Base-by-base conservation (phyloP, 1,284 basidiomycete genomes). In the Cryptococcus floricola region DNA sequence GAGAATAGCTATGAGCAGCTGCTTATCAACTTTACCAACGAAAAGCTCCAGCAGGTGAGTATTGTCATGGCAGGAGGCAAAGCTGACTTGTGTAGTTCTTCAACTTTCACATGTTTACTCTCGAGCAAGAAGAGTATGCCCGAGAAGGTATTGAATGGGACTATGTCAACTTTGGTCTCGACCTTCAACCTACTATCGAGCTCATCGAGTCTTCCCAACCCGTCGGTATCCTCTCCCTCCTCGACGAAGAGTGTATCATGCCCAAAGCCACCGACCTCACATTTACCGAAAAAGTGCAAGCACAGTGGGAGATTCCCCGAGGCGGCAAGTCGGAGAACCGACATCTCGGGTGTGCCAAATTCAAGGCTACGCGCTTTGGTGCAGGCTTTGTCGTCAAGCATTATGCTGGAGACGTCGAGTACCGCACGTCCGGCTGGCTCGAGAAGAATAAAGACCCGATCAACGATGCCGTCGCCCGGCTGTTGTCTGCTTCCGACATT, bases 241-340 rank as follows among this genome's bases (percentile, higher is more conserved):
- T 99, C 48, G 96, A 99, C 73, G 96, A 98, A 73, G 96, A 98
- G 69, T 98, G 94, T 73, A 98, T 98, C 77, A 98, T 98, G 95
- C 96, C 96, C 45, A 93, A 91, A 76, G 96, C 95, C 3, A 93
- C 89, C 7, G 96, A 99, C 74, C 77, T 85, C 50, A 98, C 94
- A 0, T 98, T 98, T 76, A 95, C 92, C 34, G 87, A 93, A 75
- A 98, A 98, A 78, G 82, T 98, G 2, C 42, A 68, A 38, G 54
- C 62, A 1, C 57, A 65, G 5, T 78, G 75, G 75, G 73, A 72
- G 52, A 65, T 66, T 7, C 72, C 66, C 5, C 69, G 61, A 50
- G 69, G 65, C 16, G 45, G 54, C 27, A 59, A 44, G 27, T 52
- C 61, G 3, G 46, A 39, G 34, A 27, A 19, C 7, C 31, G 48